Evolutionary conservation across 495 filamentous ascomycete genomes (phyloP).

Genomic region (Aspergillus heteromorphus): DNA sequence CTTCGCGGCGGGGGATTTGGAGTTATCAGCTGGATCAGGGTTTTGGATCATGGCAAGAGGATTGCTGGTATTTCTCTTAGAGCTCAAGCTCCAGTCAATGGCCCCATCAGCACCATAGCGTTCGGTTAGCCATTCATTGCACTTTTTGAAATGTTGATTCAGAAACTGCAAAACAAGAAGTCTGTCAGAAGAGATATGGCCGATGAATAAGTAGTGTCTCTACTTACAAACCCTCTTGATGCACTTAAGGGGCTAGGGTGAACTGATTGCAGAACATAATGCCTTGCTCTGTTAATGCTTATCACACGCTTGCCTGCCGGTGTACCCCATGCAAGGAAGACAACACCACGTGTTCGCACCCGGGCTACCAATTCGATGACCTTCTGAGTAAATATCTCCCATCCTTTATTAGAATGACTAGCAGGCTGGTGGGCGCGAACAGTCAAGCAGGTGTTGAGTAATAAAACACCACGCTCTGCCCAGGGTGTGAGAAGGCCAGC

Average conservation of each 20-base stretch:
- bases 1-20: slow-evolving; percentile 2
- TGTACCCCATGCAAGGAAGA: slow-evolving; percentile 90
- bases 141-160: slow-evolving; percentile 79
- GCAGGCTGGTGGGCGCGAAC: slow-evolving; percentile 83
- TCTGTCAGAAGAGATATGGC: neutral
- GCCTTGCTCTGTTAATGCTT: slow-evolving; percentile 62
- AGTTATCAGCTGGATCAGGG: slow-evolving; percentile 10
- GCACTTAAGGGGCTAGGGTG: slow-evolving; percentile 93
- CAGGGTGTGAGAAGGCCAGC: slow-evolving; percentile 82
- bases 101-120: slow-evolving; percentile 71
- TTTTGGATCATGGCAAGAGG: slow-evolving; percentile 10
- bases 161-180: slow-evolving; percentile 51
- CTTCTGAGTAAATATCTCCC: slow-evolving; percentile 88
- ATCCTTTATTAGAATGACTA: slow-evolving; percentile 75
- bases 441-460: slow-evolving; percentile 90
- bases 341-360: slow-evolving; percentile 70
- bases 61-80: slow-evolving; percentile 16
- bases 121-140: slow-evolving; percentile 80
- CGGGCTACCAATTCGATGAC: slow-evolving; percentile 81
- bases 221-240: slow-evolving; percentile 60
- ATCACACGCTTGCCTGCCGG: slow-evolving; percentile 70
- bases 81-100: slow-evolving; percentile 80
- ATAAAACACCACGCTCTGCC: slow-evolving; percentile 85
- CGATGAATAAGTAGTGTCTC: neutral
- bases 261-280: slow-evolving; percentile 75